Base-by-base conservation (phyloP, 2,329 filamentous ascomycete species). In the Drechslera avenae region DNA sequence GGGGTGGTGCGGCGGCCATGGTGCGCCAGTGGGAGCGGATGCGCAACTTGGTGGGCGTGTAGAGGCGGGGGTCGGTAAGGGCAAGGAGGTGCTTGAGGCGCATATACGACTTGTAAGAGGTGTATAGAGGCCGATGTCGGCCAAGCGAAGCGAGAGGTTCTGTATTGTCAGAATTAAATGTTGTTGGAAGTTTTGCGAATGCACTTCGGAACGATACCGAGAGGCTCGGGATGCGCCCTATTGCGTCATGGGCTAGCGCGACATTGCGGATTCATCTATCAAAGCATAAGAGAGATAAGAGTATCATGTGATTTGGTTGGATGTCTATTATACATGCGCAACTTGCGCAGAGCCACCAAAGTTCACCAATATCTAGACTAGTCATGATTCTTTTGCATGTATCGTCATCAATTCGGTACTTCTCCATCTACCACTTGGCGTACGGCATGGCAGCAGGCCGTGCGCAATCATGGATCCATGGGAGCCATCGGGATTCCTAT, bases 291-390 rank as follows among this genome's bases (percentile, higher is more conserved):
- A 10, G 6, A 26, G 30, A 18, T 12, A 28, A 13, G 18, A 33
- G 12, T 16, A n/a, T 34, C 17, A 30, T 26, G 9, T 19, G 16
- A 16, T 40, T 46, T 46, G 44, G 35, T 39, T 39, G 28, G 14
- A 34, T 52, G 64, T 66, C 62, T 72, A 71, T 69, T 69, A 66
- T 73, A 72, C 67, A 70, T 64, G 64, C 67, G 66, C 68, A 59
- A 43, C 43, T 60, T 55, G 66, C 67, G 68, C 62, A 35, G 57
- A 64, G 64, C 58, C 66, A 56, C 63, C 39, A 61, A 52, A 46
- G 59, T 61, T 64, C 60, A 42, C 46, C 40, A 54, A 62, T 60
- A 39, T 67, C 66, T 71, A 69, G 68, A 69, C 65, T 66, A 62
- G 57, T 66, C 63, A 60, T 62, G 53, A 54, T 46, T 52, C 46